A percentile compares a stretch with the other conserved stretches of the same genome.
phyloP scores from a whole-genome alignment of 2,329 filamentous ascomycete species.

The Tolypocladium pustulatum region DNA sequence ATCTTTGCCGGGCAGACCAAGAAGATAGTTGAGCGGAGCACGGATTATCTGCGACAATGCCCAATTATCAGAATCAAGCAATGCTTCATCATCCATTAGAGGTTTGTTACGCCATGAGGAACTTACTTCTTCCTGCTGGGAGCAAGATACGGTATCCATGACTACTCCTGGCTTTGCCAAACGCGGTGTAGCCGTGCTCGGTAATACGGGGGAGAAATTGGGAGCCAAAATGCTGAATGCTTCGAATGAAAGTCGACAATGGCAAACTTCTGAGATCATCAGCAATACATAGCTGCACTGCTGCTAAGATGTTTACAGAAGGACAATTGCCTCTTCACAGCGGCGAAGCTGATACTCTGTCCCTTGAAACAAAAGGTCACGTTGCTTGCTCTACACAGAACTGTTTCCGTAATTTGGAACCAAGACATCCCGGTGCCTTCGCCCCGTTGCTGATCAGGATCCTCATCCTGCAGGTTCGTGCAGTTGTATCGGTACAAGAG shows the following conservation, averaged over 20 bases:
- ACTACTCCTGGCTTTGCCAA: neutral
- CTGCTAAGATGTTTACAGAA: neutral
- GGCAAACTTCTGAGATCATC: no score
- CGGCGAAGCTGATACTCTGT: neutral
- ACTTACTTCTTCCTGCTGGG: neutral
- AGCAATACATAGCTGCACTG: no score
- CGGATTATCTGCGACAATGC: neutral
- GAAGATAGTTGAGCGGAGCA: neutral
- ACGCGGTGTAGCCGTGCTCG: no score
- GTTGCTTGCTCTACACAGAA: neutral
- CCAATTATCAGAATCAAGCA: neutral
- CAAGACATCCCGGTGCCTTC: neutral
- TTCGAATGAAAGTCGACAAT: neutral
- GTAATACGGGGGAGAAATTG: neutral
- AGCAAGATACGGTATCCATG: neutral
- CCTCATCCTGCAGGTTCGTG: neutral
- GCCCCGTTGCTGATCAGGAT: neutral
- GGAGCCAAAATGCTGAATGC: neutral
- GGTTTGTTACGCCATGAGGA: no score
- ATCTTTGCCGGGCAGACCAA: neutral
- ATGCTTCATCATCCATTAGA: neutral
- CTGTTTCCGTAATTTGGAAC: neutral
- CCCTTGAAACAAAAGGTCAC: neutral
- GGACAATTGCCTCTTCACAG: neutral
- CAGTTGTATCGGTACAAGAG: neutral